phyloP scores from a whole-genome alignment of 2,329 filamentous ascomycete genomes.

The Trichophyton schoenleinii region DNA sequence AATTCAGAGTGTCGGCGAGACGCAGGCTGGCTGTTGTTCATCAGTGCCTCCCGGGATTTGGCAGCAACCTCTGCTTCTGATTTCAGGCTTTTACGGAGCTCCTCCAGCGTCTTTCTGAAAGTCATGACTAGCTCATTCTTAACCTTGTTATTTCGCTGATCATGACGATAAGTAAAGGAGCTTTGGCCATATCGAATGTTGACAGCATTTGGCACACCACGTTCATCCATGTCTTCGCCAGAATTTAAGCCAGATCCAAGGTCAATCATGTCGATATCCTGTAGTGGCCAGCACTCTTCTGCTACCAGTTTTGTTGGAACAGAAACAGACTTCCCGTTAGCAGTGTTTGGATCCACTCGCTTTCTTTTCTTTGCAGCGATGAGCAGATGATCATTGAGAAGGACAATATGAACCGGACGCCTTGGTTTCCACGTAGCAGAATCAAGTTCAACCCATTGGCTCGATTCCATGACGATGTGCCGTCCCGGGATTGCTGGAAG shows the following conservation, averaged over 20 bases:
- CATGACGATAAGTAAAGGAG: conserved; percentile 87
- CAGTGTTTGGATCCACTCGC: conserved; percentile 53
- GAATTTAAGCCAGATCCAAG: conserved; percentile 46
- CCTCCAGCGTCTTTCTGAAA: conserved; percentile 84
- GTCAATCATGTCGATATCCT: conserved; percentile 87
- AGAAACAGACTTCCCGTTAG: conserved; percentile 31
- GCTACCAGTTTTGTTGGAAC: conserved; percentile 66
- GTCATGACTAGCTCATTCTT: conserved; percentile 74
- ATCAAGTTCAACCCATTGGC: conserved; percentile 90
- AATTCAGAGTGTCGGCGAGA: conserved; percentile 62
- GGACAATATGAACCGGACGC: conserved; percentile 76
- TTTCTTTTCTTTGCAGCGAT: conserved; percentile 89
- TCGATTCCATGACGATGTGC: conserved; percentile 86
- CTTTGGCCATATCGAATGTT: conserved; percentile 82
- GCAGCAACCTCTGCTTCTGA: conserved; percentile 80
- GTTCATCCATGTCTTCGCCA: conserved; percentile 36
- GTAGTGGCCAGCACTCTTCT: conserved; percentile 83
- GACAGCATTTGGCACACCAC: conserved; percentile 66
- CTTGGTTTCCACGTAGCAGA: conserved; percentile 93
- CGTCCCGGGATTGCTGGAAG: conserved; percentile 80
- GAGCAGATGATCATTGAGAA: conserved; percentile 88
- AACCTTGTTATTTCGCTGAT: conserved; percentile 64
- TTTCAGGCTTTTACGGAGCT: conserved; percentile 71
- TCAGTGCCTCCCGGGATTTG: conserved; percentile 73
- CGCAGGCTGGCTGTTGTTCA: conserved; percentile 61